Conservation (phyloP, 2,329 filamentous ascomycete species). For the Sordariomycetes sp. region DNA sequence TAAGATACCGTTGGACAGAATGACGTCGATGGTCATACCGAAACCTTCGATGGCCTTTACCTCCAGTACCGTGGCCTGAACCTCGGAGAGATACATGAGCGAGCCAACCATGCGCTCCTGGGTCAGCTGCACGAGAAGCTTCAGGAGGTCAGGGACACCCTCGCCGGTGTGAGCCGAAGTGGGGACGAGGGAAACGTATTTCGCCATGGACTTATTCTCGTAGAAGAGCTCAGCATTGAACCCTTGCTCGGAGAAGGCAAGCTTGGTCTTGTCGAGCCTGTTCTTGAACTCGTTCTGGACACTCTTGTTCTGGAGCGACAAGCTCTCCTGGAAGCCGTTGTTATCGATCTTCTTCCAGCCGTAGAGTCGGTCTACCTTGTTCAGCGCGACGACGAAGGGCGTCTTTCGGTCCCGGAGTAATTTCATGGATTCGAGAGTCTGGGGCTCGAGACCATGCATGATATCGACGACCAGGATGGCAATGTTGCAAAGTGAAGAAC, state of each 20-base stretch:
- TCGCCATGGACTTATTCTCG: slow-evolving; percentile 95
- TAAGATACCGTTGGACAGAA: slow-evolving; percentile 89
- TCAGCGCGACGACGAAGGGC: slow-evolving; percentile 94
- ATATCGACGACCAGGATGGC: slow-evolving; percentile 98
- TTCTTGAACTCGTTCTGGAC: slow-evolving; percentile 92
- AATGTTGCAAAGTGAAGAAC: slow-evolving; percentile 98
- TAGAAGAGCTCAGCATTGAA: slow-evolving; percentile 97
- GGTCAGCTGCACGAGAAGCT: slow-evolving; percentile 80
- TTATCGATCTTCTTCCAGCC: slow-evolving; percentile 98
- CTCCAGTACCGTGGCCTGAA: slow-evolving; percentile 94
- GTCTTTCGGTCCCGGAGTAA: slow-evolving; percentile 87
- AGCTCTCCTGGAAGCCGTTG: slow-evolving; percentile 92
- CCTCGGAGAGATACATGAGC: slow-evolving; percentile 96
- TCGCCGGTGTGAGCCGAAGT: slow-evolving; percentile 98
- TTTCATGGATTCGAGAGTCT: slow-evolving; percentile 95
- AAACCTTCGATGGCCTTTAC: slow-evolving; percentile 99
- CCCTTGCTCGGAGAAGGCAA: slow-evolving; percentile 88
- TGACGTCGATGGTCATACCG: slow-evolving; percentile 95
- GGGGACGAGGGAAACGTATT: slow-evolving; percentile 87
- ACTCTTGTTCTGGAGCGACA: slow-evolving; percentile 79
- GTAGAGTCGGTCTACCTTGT: slow-evolving; percentile 99
- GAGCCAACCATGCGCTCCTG: slow-evolving; percentile 96
- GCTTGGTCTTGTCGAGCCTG: slow-evolving; percentile 78
- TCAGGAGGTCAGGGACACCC: slow-evolving; percentile 97
- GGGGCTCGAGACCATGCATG: slow-evolving; percentile 96